These are phyloP conservation scores for Fraxinus latifolia DNA, from an alignment of 305 asterid genomes.

Conservation along the genomic window DNA sequence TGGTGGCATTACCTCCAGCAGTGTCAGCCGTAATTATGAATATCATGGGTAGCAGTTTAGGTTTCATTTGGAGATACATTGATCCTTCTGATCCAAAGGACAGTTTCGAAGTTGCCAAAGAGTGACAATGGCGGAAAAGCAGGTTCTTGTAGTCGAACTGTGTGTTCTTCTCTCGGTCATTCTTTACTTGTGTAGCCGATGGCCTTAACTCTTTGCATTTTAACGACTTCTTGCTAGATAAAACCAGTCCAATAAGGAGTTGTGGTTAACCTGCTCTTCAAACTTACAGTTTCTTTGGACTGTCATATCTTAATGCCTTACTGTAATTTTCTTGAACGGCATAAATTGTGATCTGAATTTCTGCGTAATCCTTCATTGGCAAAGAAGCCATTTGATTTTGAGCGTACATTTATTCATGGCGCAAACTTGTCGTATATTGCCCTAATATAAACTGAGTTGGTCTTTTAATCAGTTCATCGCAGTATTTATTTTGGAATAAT, in stretches of 20 bases:
- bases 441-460: background rate
- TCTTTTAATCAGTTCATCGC: background rate
- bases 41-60: slow-evolving; percentile 80
- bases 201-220: background rate
- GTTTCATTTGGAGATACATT: slow-evolving; percentile 68
- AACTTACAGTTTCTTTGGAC: background rate
- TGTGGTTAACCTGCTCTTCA: background rate
- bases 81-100: slow-evolving; percentile 46
- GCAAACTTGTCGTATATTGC: background rate
- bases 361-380: background rate
- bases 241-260: background rate
- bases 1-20: slow-evolving; percentile 79
- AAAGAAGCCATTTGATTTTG: background rate
- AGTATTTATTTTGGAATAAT: background rate
- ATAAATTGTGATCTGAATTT: background rate
- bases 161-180: background rate
- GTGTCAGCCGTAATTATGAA: slow-evolving; percentile 82
- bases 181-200: background rate
- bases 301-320: background rate
- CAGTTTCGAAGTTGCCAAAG: slow-evolving; percentile 17
- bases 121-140: slow-evolving; percentile 6
- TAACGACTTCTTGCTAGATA: background rate
- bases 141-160: background rate
- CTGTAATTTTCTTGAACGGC: background rate
- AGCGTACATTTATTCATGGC: background rate